These are phyloP conservation scores for Castanea mollissima DNA, from an alignment of 306 rosid genomes.

Conservation along the genomic window DNA sequence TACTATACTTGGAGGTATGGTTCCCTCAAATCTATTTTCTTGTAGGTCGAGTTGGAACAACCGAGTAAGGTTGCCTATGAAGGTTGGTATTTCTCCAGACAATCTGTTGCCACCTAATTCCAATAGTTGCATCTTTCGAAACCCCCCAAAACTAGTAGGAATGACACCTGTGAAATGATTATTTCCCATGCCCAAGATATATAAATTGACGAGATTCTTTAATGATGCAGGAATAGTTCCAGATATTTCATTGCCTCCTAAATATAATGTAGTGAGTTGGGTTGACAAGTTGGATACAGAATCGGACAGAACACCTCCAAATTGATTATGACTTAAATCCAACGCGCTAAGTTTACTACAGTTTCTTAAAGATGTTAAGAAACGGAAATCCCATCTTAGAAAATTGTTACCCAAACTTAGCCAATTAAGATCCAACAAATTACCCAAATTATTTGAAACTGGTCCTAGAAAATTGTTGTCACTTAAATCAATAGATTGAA, in stretches of 20 bases:
- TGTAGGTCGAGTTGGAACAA: too few species aligned
- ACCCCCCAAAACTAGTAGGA: slow-evolving; percentile 15
- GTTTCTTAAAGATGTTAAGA: slow-evolving; percentile 24
- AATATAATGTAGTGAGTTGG: neutral
- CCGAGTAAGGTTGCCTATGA: too few species aligned
- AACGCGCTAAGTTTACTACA: slow-evolving; percentile 1
- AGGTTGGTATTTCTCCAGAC: too few species aligned
- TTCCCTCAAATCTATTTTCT: too few species aligned
- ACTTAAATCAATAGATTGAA: too few species aligned
- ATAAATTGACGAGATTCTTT: slow-evolving; percentile 20
- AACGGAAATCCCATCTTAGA: slow-evolving; percentile 29
- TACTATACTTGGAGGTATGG: too few species aligned
- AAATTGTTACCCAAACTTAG: neutral
- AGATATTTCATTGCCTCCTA: slow-evolving; percentile 5
- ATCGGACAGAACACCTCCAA: slow-evolving; percentile 36
- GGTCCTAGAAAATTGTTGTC: too few species aligned
- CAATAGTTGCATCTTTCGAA: too few species aligned
- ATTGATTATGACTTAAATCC: slow-evolving; percentile 6
- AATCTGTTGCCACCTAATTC: too few species aligned
- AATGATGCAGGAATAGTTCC: neutral
- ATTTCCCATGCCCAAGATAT: neutral
- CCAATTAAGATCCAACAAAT: accelerated
- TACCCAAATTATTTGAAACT: too few species aligned
- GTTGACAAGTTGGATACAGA: slow-evolving; percentile 30
- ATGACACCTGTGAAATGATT: slow-evolving; percentile 19